Evolutionary conservation across 306 rosid species (phyloP), one percentile per base, ranked within the genome.

Genomic region (Dryas octopetala): DNA sequence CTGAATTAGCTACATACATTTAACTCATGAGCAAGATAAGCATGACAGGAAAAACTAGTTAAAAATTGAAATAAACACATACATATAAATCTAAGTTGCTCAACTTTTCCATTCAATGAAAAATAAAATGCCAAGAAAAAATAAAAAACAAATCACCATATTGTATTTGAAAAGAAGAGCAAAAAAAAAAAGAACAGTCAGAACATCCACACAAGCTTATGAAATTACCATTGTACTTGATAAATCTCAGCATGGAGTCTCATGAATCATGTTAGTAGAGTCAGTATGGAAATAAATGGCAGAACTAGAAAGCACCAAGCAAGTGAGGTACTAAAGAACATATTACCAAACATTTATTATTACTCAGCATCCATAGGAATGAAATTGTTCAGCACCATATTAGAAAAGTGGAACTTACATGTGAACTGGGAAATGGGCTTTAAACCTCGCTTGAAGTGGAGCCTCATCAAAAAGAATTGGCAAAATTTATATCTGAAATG

Each of bases 401-500:
- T 32, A 32, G 2, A 32, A 76, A 61, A 75, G 60, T 40, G 73
- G 32, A 54, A 83, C 91, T 23, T 23, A 23, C 23, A 74, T 65
- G 85, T 52, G 88, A 88, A 61, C 71, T 47, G 62, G 79, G 79
- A 45, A 70, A 76, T 52, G 90, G 79, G 26, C 72, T 23, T 23
- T 23, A 64, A 83, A 71, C 69, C 82, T 84, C 66, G 77, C 66
- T n/a, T 88, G 80, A 71, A 75, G 67, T 51, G 93, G 84, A 77
- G 90, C 59, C 69, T 87, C 89, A 66, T 88, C 89, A 44, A 86
- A 66, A 58, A 82, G 85, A 84, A 83, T 75, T n/a, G 91, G 88
- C 70, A 84, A 82, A 68, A 32, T 32, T 1, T 32, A 86, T 62
- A 73, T 87, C 96, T 88, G 88, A 59, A 64, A 61, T 32, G 4